Conservation (phyloP, 768 basidiomycete genomes). For the Crepidotus variabilis region DNA sequence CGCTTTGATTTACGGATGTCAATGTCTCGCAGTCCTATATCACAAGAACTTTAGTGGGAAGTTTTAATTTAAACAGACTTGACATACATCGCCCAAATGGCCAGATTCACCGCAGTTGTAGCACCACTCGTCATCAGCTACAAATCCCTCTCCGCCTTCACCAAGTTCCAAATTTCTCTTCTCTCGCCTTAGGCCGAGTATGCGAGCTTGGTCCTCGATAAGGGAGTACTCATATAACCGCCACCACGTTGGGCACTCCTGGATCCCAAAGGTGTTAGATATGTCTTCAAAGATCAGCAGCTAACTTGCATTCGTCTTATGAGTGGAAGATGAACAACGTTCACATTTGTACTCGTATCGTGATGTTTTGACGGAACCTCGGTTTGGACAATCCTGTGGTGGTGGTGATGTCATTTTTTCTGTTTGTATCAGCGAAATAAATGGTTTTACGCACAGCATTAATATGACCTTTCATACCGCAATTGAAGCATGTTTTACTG, state of each 20-base stretch:
- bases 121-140: slow-evolving; percentile 74
- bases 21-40: slow-evolving; percentile 38
- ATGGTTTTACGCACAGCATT: slow-evolving; percentile 43
- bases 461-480: slow-evolving; percentile 83
- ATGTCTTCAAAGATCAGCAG: neutral
- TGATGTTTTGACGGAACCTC: slow-evolving; percentile 24
- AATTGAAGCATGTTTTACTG: slow-evolving; percentile 74
- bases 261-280: neutral
- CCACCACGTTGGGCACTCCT: slow-evolving; percentile 88
- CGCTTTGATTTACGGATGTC: slow-evolving; percentile 37
- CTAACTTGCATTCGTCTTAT: slow-evolving; percentile 59
- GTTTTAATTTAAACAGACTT: neutral
- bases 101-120: slow-evolving; percentile 74
- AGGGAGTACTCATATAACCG: slow-evolving; percentile 71
- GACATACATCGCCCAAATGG: slow-evolving; percentile 77
- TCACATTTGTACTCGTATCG: slow-evolving; percentile 50
- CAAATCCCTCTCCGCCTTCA: slow-evolving; percentile 75
- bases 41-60: slow-evolving; percentile 40
- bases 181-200: slow-evolving; percentile 42
- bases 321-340: slow-evolving; percentile 62
- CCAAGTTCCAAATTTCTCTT: slow-evolving; percentile 52
- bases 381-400: slow-evolving; percentile 68
- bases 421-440: neutral
- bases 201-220: slow-evolving; percentile 44
- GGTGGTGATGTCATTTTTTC: neutral